phyloP scores from a whole-genome alignment of 225 moss, liverwort and hornwort species.

The Lunularia cruciata region DNA sequence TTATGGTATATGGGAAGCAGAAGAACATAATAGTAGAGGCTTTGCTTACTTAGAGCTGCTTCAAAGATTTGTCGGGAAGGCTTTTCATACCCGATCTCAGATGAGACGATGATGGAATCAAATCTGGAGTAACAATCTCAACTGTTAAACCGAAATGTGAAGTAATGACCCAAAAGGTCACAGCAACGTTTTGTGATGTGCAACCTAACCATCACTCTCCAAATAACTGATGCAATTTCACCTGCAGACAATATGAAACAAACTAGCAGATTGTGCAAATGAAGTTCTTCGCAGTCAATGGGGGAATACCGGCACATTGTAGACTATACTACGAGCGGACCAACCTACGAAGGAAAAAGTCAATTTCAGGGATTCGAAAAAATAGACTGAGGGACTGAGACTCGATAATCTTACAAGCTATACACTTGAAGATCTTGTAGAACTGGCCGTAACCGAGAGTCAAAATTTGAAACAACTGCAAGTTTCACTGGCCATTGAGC shows the following conservation, averaged over 20 bases:
- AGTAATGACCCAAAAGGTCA: no score
- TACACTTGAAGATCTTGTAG: conserved; percentile 82
- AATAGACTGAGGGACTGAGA: neutral
- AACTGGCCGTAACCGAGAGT: conserved; percentile 80
- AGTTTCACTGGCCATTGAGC: conserved; percentile 65
- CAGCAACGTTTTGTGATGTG: no score
- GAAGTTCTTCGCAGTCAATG: no score
- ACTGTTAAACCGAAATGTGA: no score
- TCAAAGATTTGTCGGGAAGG: conserved; percentile 81
- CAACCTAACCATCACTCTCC: no score
- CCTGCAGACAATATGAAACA: no score
- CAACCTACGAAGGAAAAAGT: neutral
- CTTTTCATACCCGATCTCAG: conserved; percentile 87
- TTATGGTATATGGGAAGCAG: no score
- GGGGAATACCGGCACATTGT: no score
- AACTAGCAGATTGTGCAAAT: no score
- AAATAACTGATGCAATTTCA: no score
- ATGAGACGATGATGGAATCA: conserved; percentile 80
- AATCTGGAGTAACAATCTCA: conserved; percentile 49
- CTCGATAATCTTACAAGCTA: conserved; percentile 59
- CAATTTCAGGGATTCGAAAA: neutral
- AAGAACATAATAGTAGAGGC: no score
- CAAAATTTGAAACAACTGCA: conserved; percentile 96
- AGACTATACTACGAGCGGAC: neutral
- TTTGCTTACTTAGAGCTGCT: conserved; percentile 75